phyloP scores from a whole-genome alignment of 805 yeast genomes.

The Kodamaea jinghongensis region DNA sequence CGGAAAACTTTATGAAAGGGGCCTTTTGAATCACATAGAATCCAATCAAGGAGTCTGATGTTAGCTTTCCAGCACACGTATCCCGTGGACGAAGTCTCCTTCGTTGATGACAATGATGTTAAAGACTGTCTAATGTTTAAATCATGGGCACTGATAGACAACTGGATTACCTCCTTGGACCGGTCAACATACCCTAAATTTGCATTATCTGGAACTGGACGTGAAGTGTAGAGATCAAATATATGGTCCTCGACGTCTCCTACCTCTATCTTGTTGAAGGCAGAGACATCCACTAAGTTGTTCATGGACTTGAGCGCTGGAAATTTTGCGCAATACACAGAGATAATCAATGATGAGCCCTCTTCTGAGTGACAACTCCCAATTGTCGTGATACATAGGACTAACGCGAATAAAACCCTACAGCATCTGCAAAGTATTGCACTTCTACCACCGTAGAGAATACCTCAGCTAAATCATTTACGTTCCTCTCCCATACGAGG shows the following conservation, averaged over 20 bases:
- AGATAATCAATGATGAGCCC: too few relatives aligned
- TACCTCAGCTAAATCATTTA: too few relatives aligned
- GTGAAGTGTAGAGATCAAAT: constrained; percentile 29
- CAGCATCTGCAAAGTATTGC: too few relatives aligned
- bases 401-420: too few relatives aligned
- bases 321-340: too few relatives aligned
- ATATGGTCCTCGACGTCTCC: constrained; percentile 26
- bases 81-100: constrained; percentile 52
- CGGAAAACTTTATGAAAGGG: constrained; percentile 21
- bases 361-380: too few relatives aligned
- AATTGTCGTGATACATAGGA: too few relatives aligned
- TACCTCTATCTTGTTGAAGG: too few relatives aligned
- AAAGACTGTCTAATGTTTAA: constrained; percentile 33
- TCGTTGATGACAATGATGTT: constrained; percentile 30
- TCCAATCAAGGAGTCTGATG: constrained; percentile 52
- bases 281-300: too few relatives aligned
- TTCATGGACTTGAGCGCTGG: too few relatives aligned
- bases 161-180: constrained; percentile 18
- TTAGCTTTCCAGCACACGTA: constrained; percentile 61
- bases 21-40: constrained; percentile 27
- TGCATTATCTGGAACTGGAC: constrained; percentile 23
- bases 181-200: constrained; percentile 39
- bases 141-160: constrained; percentile 24
- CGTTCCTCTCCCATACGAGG: too few relatives aligned
- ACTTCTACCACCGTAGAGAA: too few relatives aligned